Conservation (phyloP, 2,329 filamentous ascomycete species). For the Phyllosticta citrichinensis region DNA sequence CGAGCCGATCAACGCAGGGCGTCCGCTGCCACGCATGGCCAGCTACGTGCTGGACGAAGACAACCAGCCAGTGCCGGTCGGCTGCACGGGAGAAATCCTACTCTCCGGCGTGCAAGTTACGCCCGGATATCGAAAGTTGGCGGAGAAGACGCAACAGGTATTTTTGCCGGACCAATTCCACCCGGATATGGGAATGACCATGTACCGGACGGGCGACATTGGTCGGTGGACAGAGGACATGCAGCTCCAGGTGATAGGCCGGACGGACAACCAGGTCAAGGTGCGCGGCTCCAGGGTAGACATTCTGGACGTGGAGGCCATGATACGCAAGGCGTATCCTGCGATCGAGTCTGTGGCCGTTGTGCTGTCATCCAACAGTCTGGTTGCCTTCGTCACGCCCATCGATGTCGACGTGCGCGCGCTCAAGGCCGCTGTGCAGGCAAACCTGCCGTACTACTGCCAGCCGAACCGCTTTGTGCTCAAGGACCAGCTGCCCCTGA, state of each 20-base stretch:
- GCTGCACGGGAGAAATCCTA: constrained; percentile 10
- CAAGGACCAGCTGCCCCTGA: background rate
- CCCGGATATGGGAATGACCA: background rate
- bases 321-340: background rate
- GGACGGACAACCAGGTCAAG: constrained; percentile 14
- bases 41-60: constrained; percentile 10
- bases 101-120: constrained; percentile 8
- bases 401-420: background rate
- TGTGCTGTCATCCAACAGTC: background rate
- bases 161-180: constrained; percentile 8
- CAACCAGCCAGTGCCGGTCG: constrained; percentile 6
- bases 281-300: constrained; percentile 14
- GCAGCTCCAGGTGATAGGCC: constrained; percentile 12
- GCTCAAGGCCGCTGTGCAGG: background rate
- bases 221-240: constrained; percentile 8
- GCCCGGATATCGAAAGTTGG: constrained; percentile 7
- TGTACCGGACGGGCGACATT: constrained; percentile 12
- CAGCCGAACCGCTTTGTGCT: background rate
- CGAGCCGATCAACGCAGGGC: background rate
- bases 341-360: constrained; percentile 1
- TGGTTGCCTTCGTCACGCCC: constrained; percentile 9
- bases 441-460: constrained; percentile 6
- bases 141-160: background rate
- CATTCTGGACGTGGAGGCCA: constrained; percentile 13
- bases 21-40: constrained; percentile 2